phyloP scores from a whole-genome alignment of 2,329 filamentous ascomycete species.

The Fusarium sp. region DNA sequence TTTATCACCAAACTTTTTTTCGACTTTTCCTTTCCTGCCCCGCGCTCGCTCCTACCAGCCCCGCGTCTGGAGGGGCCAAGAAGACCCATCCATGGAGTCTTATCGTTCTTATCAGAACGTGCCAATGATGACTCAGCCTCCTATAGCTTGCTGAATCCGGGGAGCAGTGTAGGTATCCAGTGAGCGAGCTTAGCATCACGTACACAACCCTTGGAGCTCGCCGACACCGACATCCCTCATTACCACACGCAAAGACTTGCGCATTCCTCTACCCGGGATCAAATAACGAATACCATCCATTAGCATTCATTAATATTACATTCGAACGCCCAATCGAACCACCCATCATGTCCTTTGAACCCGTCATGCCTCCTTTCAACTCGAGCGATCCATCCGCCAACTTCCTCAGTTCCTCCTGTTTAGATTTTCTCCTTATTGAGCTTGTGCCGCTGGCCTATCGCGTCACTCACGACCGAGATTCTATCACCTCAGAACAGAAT shows the following conservation, averaged over 20 bases:
- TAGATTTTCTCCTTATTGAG: conserved; percentile 96
- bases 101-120: conserved; percentile 10
- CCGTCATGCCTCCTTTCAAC: conserved; percentile 75
- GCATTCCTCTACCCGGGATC: not conserved
- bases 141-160: conserved; percentile 10
- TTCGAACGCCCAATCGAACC: not conserved
- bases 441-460: conserved; percentile 94
- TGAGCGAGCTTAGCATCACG: conserved; percentile 13
- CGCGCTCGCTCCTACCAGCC: conserved; percentile 24
- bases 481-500: conserved; percentile 53
- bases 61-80: conserved; percentile 9
- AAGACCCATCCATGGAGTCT: not conserved
- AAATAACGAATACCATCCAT: not conserved
- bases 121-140: conserved; percentile 21
- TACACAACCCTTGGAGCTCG: conserved; percentile 23
- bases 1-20: conserved; percentile 31
- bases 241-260: not conserved
- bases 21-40: conserved; percentile 27
- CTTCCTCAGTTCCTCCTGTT: conserved; percentile 83
- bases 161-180: not conserved
- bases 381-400: conserved; percentile 78
- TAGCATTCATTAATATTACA: not conserved
- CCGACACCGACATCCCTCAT: conserved; percentile 5
- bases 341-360: conserved; percentile 76
- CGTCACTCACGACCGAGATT: conserved; percentile 78